Base-by-base conservation (phyloP, 2,329 filamentous ascomycete species). In the Cyphellophora europaea region DNA sequence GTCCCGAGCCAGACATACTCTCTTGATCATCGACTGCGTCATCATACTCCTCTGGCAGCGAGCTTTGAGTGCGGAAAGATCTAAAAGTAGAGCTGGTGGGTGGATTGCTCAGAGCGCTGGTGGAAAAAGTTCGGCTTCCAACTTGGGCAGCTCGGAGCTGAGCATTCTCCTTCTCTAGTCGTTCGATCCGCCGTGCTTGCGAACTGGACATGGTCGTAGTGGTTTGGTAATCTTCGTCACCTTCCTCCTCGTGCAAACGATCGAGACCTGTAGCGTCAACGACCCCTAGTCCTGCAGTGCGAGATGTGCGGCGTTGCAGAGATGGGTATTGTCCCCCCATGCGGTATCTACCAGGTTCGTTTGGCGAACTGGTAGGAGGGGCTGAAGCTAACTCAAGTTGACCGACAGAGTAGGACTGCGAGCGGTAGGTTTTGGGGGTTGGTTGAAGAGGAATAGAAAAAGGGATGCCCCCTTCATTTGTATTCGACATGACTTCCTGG, bases 351-450 rank as follows among this genome's bases (percentile, higher is more conserved):
- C 47, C 49, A 27, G 51, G 46, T 21, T 52, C 46, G 27, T 49
- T 41, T 27, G 48, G 55, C n/a, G 55, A 49, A 11, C 57, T 35
- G 14, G 54, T 52, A n/a, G 30, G 29, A 5, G 36, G 29, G 5
- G 38, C 42, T 10, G 31, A 33, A 19, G 38, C 41, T 12, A 40
- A 41, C 35, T 94, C 87, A 41, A 87, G 67, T 55, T 95, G 88
- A 4, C 88, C 88, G 31, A 93, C 89, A 0, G 89, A 96, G 58
- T 96, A 96, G 4, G 91, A 96, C 58, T 95, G 86, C 5, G 91
- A 98, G 28, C 91, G 79, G 50, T 93, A 91, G 1, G 85, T 87
- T 59, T 96, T 96, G 2, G 84, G 84, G 0, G 85, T 91, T 1
- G 89, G 87, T 44, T 93, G 84, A 13, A 93, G 68, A 3, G 87